A percentile compares a stretch with the other conserved stretches of the same genome.
phyloP scores from a whole-genome alignment of 1,284 basidiomycete genomes.

The Ustilago shanxiensis region DNA sequence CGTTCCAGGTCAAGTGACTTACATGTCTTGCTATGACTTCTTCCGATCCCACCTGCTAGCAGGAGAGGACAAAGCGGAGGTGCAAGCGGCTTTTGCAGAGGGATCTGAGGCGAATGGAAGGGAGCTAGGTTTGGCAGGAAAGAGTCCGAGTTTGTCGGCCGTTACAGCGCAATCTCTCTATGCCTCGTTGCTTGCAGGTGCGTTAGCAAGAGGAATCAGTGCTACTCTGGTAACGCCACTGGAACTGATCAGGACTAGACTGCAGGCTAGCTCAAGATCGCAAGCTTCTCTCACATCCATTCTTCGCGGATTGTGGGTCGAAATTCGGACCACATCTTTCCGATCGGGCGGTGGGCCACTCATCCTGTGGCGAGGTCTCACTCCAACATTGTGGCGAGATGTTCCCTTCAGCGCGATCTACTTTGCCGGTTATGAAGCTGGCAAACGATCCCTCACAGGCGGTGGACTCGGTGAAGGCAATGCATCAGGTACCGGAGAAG shows the following conservation, averaged over 20 bases:
- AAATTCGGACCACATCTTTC: conserved; percentile 48
- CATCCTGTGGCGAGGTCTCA: conserved; percentile 89
- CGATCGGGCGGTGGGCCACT: conserved; percentile 73
- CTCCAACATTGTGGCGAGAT: conserved; percentile 93
- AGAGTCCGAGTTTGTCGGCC: conserved; percentile 37
- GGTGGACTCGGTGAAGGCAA: conserved; percentile 70
- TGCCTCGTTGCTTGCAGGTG: conserved; percentile 85
- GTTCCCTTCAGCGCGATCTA: conserved; percentile 96
- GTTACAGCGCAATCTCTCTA: conserved; percentile 55
- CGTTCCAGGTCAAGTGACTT: conserved; percentile 90
- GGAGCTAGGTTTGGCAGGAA: conserved; percentile 16
- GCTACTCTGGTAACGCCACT: conserved; percentile 87
- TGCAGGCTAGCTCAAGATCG: conserved; percentile 75
- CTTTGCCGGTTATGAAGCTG: conserved; percentile 75
- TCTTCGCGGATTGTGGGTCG: conserved; percentile 47
- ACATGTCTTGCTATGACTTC: conserved; percentile 96
- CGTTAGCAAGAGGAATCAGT: conserved; percentile 83
- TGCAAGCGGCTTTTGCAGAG: conserved; percentile 23
- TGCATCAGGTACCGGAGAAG: conserved; percentile 71
- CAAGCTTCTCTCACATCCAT: conserved; percentile 49
- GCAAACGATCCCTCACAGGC: conserved; percentile 67
- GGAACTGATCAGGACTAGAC: conserved; percentile 91
- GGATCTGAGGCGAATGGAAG: conserved; percentile 22
- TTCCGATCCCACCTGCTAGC: conserved; percentile 74
- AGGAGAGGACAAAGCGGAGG: conserved; percentile 16